phyloP scores from a whole-genome alignment of 345 rosid genomes.

The Gossypium anomalum region DNA sequence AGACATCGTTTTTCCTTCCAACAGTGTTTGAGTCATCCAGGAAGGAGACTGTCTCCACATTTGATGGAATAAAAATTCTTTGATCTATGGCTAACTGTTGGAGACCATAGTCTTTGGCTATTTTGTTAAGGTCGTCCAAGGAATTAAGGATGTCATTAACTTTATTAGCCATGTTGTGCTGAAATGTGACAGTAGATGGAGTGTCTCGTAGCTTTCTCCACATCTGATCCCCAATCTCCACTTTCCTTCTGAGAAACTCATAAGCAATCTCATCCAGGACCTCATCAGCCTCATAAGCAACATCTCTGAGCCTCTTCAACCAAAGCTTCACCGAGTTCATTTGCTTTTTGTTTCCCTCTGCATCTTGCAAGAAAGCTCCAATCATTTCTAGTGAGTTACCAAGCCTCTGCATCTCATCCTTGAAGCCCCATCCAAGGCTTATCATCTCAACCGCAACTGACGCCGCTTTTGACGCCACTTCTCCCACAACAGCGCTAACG shows the following conservation, averaged over 20 bases:
- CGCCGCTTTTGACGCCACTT: background rate
- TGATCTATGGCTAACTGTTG: background rate
- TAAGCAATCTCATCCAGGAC: conserved; percentile 15
- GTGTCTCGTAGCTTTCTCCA: conserved; percentile 3
- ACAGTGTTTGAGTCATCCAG: background rate
- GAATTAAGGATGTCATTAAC: background rate
- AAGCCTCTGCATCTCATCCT: background rate
- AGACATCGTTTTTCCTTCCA: conserved; percentile 20
- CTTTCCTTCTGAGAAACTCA: conserved; percentile 1
- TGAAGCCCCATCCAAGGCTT: background rate
- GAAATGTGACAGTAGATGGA: background rate
- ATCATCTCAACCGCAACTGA: background rate
- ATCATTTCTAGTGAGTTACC: background rate
- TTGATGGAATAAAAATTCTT: background rate
- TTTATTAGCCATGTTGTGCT: background rate
- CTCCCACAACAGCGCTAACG: background rate
- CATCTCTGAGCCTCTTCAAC: conserved; percentile 20
- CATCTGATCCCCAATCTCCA: background rate
- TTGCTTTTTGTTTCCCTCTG: too few species aligned
- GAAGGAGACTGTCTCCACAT: background rate
- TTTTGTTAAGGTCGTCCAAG: background rate
- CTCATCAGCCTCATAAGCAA: conserved; percentile 24
- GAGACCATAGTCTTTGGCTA: background rate
- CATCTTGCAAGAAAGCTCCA: background rate
- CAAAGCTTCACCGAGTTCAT: background rate